Base-by-base conservation (phyloP, 1,284 basidiomycete species). In the Somion occarium region DNA sequence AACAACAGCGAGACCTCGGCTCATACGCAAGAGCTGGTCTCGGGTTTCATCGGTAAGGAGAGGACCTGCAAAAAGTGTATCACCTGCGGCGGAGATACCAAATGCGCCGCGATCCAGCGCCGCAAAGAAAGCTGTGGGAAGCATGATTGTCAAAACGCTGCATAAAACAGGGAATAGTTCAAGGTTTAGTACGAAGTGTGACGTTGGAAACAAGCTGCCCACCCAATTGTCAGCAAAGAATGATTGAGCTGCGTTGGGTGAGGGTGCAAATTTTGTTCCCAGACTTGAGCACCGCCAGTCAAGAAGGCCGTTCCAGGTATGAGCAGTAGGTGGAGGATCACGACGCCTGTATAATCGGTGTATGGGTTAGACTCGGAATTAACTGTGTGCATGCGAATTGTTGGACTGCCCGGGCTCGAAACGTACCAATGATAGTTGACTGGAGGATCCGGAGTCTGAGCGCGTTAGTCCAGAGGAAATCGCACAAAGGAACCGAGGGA, bases 81-180 rank as follows among this genome's bases (percentile, higher is more conserved):
- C 38, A 12, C 61, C 60, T 15, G 61, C 59, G 2, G 63, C 53
- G 11, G 61, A 49, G 3, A 60, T 56, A 1, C 56, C 46, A 13
- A 66, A 51, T 2, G 64, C 50, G 47, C 71, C 72, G 1, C 70
- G 68, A 53, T 81, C 74, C n/a, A 83, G 61, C 0, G 83, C 79
- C 5, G 82, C 72, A 56, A 85, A 88, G 64, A 83, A 81, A 2
- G 82, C 80, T 5, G 79, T 77, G 1, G 85, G 85, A 1, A 87
- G 65, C 4, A 85, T 66, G 2, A 86, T 67, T 13, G 78, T 73
- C 55, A 88, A 61, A 1, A 86, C 80, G 18, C 84, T 86, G 56
- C 26, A 44, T 22, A 13, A 45, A 22, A 19, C n/a, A n/a, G n/a
- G n/a, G n/a, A n/a, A n/a, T n/a, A 41, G 20, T 22, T 13, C 12